A percentile compares a stretch with the other conserved stretches of the same genome.
Conservation (phyloP, 129 eudicot species). For the Pulicaria dysenterica region DNA sequence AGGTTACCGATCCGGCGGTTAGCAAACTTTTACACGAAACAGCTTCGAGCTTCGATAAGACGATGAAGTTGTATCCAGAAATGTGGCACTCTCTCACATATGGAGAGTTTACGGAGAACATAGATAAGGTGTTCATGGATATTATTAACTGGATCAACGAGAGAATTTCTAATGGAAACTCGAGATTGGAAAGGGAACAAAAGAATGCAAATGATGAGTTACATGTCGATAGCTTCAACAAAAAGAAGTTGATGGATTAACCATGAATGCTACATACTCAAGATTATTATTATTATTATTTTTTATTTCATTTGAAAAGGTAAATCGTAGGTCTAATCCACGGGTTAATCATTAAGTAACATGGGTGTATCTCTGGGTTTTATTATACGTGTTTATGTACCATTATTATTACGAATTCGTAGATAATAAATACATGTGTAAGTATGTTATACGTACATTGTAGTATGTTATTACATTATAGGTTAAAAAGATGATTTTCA, state of each 20-base stretch:
- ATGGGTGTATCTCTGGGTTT: no score
- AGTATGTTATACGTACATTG: no score
- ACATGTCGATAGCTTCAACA: not conserved
- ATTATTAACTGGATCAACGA: conserved; percentile 52
- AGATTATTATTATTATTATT: not conserved
- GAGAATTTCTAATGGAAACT: conserved; percentile 38
- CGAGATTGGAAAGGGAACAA: conserved; percentile 54
- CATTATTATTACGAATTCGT: no score
- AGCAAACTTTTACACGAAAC: conserved; percentile 67
- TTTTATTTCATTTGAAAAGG: not conserved
- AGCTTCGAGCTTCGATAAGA: conserved; percentile 64
- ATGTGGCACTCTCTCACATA: conserved; percentile 95
- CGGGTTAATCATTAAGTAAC: no score
- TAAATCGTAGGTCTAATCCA: conserved; percentile 1
- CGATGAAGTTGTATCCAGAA: conserved; percentile 74
- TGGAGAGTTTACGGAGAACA: conserved; percentile 72
- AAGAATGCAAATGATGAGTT: conserved; percentile 44
- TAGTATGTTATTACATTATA: no score
- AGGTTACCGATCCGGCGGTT: conserved; percentile 74
- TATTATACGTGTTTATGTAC: no score
- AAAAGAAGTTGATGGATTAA: not conserved
- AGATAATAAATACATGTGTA: no score
- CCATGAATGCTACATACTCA: not conserved
- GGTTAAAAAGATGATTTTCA: no score
- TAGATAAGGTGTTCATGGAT: conserved; percentile 53